Conservation (phyloP, 1,284 basidiomycete species). For the Spongiforma sp. region DNA sequence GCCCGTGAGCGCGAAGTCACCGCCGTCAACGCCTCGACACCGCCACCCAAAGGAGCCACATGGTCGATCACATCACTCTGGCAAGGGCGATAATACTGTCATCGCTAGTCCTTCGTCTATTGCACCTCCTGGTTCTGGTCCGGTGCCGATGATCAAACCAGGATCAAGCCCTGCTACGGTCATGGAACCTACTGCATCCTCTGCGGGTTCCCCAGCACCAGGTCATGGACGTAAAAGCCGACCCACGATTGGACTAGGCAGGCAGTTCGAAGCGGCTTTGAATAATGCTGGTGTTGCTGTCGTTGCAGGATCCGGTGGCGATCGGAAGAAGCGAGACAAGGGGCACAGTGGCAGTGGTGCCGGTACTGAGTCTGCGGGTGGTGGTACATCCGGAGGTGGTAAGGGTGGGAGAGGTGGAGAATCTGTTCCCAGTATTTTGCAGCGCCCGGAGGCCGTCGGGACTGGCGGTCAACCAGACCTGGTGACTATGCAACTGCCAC, state of each 20-base stretch:
- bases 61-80: conserved; percentile 10
- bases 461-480: conserved; percentile 15
- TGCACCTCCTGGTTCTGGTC: not conserved
- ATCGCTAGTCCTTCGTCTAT: not conserved
- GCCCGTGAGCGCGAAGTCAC: conserved; percentile 22
- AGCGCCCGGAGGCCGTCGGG: conserved; percentile 41
- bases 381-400: not conserved
- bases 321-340: conserved; percentile 41
- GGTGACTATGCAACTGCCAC: conserved; percentile 18
- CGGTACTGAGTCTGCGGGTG: conserved; percentile 25
- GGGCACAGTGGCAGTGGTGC: conserved; percentile 10
- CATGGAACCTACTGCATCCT: conserved; percentile 15
- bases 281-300: conserved; percentile 54
- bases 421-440: conserved; percentile 35
- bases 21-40: conserved; percentile 13
- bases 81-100: conserved; percentile 15
- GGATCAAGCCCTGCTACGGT: not conserved
- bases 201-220: conserved; percentile 31
- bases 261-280: conserved; percentile 70
- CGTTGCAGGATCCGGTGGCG: conserved; percentile 25
- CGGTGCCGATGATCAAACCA: not conserved
- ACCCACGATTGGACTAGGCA: conserved; percentile 60
- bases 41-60: conserved; percentile 23
- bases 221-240: conserved; percentile 47
- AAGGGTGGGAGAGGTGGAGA: conserved; percentile 27